These are phyloP conservation scores for Spatholobus suberectus DNA, from an alignment of 306 rosid genomes.

Conservation along the genomic window DNA sequence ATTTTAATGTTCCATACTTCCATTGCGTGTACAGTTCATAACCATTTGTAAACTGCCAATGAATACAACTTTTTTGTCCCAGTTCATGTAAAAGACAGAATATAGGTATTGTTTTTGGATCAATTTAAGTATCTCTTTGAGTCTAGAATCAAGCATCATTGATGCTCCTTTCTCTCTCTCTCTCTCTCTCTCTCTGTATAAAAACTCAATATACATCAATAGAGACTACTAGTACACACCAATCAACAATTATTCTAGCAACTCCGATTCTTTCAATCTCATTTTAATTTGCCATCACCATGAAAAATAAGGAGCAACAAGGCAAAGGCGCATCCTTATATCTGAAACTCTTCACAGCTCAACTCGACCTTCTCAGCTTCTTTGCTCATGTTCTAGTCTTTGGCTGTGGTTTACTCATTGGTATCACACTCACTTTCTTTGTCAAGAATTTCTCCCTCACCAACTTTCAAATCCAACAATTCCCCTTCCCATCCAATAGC, in stretches of 20 bases:
- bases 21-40: slow-evolving; percentile 38
- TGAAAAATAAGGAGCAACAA: slow-evolving; percentile 44
- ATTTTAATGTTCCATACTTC: background rate
- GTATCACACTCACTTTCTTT: slow-evolving; percentile 56
- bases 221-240: background rate
- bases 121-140: slow-evolving; percentile 41
- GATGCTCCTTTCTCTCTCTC: slow-evolving; percentile 1
- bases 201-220: background rate
- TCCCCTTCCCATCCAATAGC: background rate
- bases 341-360: slow-evolving; percentile 46
- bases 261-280: background rate
- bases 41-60: background rate
- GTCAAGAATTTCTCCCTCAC: slow-evolving; percentile 46
- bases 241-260: background rate
- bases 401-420: slow-evolving; percentile 67
- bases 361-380: slow-evolving; percentile 52
- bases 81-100: slow-evolving; percentile 14
- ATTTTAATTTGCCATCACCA: slow-evolving; percentile 2
- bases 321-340: slow-evolving; percentile 16
- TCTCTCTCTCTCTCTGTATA: background rate
- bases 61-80: background rate
- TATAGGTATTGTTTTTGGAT: slow-evolving; percentile 37
- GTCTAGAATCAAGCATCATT: slow-evolving; percentile 29
- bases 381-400: slow-evolving; percentile 53
- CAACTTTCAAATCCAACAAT: slow-evolving; percentile 46